These are phyloP conservation scores for Filobasidium floriforme DNA, from an alignment of 768 basidiomycete genomes.

Conservation along the genomic window DNA sequence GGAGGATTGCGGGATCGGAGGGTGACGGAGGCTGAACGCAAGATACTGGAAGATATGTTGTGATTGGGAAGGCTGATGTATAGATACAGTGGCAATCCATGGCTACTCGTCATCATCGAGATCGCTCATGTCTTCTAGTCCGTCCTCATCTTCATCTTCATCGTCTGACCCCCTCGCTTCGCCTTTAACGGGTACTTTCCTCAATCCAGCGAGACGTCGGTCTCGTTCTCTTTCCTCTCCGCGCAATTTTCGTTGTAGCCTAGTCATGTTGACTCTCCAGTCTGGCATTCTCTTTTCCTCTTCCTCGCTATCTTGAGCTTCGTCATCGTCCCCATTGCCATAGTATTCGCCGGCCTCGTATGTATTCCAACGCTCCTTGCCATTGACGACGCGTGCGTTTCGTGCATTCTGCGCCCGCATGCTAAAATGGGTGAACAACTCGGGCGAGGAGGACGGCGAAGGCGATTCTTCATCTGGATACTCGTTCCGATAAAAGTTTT, in stretches of 20 bases:
- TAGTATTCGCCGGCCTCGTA: constrained; percentile 8
- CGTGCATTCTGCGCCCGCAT: neutral
- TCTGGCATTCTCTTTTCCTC: constrained; percentile 14
- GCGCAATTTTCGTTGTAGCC: constrained; percentile 1
- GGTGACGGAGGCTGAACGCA: too few relatives aligned
- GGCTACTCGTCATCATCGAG: neutral
- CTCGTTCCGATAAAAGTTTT: constrained; percentile 26
- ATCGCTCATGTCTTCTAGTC: constrained; percentile 2
- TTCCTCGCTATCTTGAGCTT: constrained; percentile 17
- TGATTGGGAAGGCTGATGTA: too few relatives aligned
- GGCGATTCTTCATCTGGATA: constrained; percentile 24
- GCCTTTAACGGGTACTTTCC: neutral
- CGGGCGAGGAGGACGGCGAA: constrained; percentile 12
- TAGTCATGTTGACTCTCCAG: constrained; percentile 7
- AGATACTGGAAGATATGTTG: too few relatives aligned
- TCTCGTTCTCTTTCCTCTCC: constrained; percentile 1
- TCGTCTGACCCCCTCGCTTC: neutral
- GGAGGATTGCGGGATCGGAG: too few relatives aligned
- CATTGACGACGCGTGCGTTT: constrained; percentile 7
- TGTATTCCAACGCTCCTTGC: constrained; percentile 13
- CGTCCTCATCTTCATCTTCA: constrained; percentile 13
- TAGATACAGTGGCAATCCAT: neutral
- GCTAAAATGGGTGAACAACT: neutral
- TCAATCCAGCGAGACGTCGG: neutral
- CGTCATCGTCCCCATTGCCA: constrained; percentile 8